Percentiles rank a stretch among this genome's conserved stretches.
These are phyloP conservation scores for Pseudocercospora macadamiae DNA, from an alignment of 2,329 filamentous ascomycete species.

Conservation along the genomic window DNA sequence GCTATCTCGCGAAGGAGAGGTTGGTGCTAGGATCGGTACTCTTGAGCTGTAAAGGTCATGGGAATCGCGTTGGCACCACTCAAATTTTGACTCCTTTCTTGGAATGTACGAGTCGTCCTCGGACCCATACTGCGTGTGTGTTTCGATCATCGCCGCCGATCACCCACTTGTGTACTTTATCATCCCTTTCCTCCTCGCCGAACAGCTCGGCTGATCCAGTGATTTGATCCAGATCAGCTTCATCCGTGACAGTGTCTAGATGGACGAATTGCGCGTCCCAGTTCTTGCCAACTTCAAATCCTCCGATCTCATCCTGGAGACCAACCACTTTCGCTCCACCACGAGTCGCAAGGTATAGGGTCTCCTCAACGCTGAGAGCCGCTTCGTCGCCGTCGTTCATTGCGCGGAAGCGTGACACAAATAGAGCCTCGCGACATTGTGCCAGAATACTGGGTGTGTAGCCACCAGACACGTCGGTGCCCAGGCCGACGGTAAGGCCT, in stretches of 20 bases:
- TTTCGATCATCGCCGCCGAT: slow-evolving; percentile 94
- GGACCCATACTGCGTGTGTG: slow-evolving; percentile 85
- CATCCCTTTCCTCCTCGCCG: slow-evolving; percentile 86
- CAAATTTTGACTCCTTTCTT: slow-evolving; percentile 26
- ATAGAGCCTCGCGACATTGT: slow-evolving; percentile 76
- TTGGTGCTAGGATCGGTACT: slow-evolving; percentile 51
- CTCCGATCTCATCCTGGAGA: slow-evolving; percentile 71
- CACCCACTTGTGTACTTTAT: slow-evolving; percentile 89
- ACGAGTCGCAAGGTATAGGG: slow-evolving; percentile 81
- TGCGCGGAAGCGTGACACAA: slow-evolving; percentile 74
- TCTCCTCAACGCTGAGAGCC: slow-evolving; percentile 81
- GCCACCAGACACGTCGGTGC: slow-evolving; percentile 88
- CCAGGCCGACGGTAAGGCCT: slow-evolving; percentile 79
- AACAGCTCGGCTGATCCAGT: slow-evolving; percentile 79
- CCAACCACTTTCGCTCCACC: slow-evolving; percentile 84
- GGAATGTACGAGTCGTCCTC: slow-evolving; percentile 76
- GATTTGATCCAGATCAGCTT: slow-evolving; percentile 40
- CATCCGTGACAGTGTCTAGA: slow-evolving; percentile 52
- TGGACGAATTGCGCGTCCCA: slow-evolving; percentile 88
- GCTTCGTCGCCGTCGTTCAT: slow-evolving; percentile 50
- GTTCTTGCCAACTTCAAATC: slow-evolving; percentile 82
- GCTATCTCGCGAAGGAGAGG: slow-evolving; percentile 45
- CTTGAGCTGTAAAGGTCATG: slow-evolving; percentile 42
- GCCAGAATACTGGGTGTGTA: slow-evolving; percentile 82
- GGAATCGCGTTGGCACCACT: background rate